Conservation (phyloP, 352 stramenopile species). For the Plasmopara viticola region DNA sequence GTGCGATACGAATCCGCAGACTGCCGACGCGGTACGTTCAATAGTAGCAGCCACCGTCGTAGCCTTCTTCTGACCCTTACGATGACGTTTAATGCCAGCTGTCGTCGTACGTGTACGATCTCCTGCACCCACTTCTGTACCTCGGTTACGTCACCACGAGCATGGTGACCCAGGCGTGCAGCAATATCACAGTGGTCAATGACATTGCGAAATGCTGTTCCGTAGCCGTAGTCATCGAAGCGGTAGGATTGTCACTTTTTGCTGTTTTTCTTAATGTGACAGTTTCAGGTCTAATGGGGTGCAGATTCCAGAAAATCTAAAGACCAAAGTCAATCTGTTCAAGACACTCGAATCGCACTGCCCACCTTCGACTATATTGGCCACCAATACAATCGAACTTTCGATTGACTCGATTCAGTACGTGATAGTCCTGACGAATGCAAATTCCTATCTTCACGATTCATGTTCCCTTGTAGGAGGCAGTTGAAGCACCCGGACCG, state of each 20-base stretch:
- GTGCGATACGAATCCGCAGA: constrained; percentile 49
- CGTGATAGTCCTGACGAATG: constrained; percentile 4
- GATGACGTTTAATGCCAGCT: constrained; percentile 24
- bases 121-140: constrained; percentile 62
- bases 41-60: background rate
- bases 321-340: constrained; percentile 56
- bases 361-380: constrained; percentile 46
- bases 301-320: constrained; percentile 57
- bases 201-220: constrained; percentile 45
- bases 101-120: constrained; percentile 49
- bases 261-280: background rate
- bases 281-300: background rate
- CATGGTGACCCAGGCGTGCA: constrained; percentile 57
- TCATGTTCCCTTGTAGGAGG: constrained; percentile 12
- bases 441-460: background rate
- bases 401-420: constrained; percentile 60
- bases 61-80: constrained; percentile 1
- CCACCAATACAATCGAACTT: constrained; percentile 59
- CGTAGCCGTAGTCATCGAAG: constrained; percentile 54
- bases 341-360: constrained; percentile 47
- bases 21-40: constrained; percentile 24
- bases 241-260: constrained; percentile 19
- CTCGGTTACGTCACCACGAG: constrained; percentile 73
- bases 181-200: constrained; percentile 38
- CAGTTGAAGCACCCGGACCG: constrained; percentile 38